Percentiles rank a stretch among this genome's conserved stretches.
These are phyloP conservation scores for Ogataea populi-albae DNA, from an alignment of 805 yeast species.

Conservation along the genomic window DNA sequence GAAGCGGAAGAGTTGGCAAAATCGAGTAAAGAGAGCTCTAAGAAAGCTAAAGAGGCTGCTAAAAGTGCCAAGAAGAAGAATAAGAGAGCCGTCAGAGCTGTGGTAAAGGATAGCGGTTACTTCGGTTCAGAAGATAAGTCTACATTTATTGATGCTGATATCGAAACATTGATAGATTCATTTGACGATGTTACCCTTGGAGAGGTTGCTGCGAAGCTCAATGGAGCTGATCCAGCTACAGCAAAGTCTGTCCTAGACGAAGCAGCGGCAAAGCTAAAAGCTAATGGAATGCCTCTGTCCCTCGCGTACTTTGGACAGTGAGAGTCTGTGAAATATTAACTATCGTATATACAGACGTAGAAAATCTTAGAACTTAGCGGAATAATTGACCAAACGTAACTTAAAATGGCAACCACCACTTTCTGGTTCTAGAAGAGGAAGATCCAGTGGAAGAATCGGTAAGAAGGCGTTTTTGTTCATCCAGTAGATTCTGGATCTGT, in stretches of 20 bases:
- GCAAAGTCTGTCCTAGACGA: conserved; percentile 61
- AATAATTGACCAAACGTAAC: conserved; percentile 6
- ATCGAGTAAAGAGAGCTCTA: conserved; percentile 57
- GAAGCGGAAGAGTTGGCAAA: conserved; percentile 74
- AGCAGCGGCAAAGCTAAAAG: conserved; percentile 50
- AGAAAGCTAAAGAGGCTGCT: conserved; percentile 89
- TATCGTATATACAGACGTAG: background rate
- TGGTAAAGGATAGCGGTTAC: conserved; percentile 80
- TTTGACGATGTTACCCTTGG: conserved; percentile 78
- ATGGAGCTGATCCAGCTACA: conserved; percentile 50
- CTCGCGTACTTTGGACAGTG: conserved; percentile 18
- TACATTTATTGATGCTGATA: conserved; percentile 69
- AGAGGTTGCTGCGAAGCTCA: conserved; percentile 68
- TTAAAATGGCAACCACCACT: conserved; percentile 17
- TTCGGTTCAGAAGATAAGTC: conserved; percentile 76
- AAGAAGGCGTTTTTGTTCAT: conserved; percentile 21
- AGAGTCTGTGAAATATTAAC: conserved; percentile 3
- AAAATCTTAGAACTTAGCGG: background rate
- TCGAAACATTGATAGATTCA: conserved; percentile 73
- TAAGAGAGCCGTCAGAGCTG: conserved; percentile 55
- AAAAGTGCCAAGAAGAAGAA: conserved; percentile 96
- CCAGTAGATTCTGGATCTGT: conserved; percentile 26
- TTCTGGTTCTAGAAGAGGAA: background rate
- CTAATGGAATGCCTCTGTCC: conserved; percentile 44
- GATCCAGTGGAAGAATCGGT: conserved; percentile 2